Conservation (phyloP, 805 yeast species). For the Hanseniaspora valbyensis region DNA sequence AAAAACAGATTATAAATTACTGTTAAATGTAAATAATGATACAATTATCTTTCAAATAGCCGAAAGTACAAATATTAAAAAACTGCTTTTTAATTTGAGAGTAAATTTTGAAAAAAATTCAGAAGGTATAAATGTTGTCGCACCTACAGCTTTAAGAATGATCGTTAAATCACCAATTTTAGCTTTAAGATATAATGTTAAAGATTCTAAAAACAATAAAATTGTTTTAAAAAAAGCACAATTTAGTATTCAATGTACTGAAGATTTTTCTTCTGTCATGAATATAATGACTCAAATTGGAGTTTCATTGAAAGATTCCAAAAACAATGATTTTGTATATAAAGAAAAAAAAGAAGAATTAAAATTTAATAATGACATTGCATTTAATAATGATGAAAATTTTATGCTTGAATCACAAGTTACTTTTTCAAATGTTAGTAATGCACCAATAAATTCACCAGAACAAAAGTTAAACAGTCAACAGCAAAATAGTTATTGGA, state of each 20-base stretch:
- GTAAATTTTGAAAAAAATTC: neutral
- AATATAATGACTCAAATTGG: neutral
- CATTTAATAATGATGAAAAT: no score
- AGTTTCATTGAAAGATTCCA: slow-evolving; percentile 6
- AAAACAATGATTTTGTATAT: neutral
- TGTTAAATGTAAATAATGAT: neutral
- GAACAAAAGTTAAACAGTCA: no score
- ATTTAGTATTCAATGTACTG: neutral
- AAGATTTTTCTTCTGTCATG: neutral
- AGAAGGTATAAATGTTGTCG: neutral
- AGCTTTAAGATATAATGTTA: slow-evolving; percentile 7
- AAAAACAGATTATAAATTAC: neutral
- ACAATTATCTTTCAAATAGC: neutral
- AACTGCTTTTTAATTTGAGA: neutral
- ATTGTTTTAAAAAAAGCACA: slow-evolving; percentile 11
- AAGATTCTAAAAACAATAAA: neutral
- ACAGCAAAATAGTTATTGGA: no score
- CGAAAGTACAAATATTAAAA: neutral
- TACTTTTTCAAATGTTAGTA: no score
- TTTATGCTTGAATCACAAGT: no score
- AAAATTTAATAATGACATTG: no score
- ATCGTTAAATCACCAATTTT: slow-evolving; percentile 12
- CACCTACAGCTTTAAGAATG: slow-evolving; percentile 1
- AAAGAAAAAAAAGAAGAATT: no score
- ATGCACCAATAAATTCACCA: no score